phyloP scores from a whole-genome alignment of 2,329 filamentous ascomycete species.

The Xenoacremonium recifei region DNA sequence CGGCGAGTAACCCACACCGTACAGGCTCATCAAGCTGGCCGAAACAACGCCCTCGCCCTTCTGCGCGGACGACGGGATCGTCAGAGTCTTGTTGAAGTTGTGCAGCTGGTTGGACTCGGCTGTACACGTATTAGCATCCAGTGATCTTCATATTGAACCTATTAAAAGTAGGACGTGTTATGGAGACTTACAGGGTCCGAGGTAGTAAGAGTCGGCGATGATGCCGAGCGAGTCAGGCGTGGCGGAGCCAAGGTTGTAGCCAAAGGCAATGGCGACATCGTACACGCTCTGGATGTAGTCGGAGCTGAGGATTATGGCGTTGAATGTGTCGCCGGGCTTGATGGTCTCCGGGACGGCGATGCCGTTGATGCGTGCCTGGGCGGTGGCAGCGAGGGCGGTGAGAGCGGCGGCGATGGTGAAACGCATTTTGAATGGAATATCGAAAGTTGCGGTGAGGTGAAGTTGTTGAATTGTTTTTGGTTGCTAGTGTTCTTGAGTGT shows the following conservation, averaged over 20 bases:
- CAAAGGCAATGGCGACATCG: constrained; percentile 45
- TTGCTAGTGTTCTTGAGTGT: no score
- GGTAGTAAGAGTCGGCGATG: constrained; percentile 30
- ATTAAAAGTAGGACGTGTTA: no score
- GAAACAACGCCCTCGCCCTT: constrained; percentile 23
- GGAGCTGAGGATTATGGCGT: constrained; percentile 36
- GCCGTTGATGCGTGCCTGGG: constrained; percentile 41
- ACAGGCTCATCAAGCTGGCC: constrained; percentile 27
- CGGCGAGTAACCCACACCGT: constrained; percentile 20
- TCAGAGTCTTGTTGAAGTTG: constrained; percentile 25
- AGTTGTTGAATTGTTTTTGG: not conserved
- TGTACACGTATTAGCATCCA: no score
- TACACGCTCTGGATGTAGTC: constrained; percentile 44
- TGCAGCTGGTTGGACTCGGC: constrained; percentile 22
- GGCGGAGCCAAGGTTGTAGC: constrained; percentile 27
- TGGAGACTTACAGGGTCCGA: constrained; percentile 34
- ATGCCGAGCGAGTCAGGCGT: constrained; percentile 29
- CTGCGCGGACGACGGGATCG: constrained; percentile 18
- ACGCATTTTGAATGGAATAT: constrained; percentile 14
- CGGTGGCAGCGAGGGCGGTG: constrained; percentile 19
- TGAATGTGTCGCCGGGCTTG: constrained; percentile 35
- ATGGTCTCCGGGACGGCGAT: constrained; percentile 41
- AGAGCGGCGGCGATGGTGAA: constrained; percentile 19
- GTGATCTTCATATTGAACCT: no score
- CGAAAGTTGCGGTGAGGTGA: not conserved